phyloP scores from a whole-genome alignment of 2,329 filamentous ascomycete genomes.

The Fusarium liriodendri region DNA sequence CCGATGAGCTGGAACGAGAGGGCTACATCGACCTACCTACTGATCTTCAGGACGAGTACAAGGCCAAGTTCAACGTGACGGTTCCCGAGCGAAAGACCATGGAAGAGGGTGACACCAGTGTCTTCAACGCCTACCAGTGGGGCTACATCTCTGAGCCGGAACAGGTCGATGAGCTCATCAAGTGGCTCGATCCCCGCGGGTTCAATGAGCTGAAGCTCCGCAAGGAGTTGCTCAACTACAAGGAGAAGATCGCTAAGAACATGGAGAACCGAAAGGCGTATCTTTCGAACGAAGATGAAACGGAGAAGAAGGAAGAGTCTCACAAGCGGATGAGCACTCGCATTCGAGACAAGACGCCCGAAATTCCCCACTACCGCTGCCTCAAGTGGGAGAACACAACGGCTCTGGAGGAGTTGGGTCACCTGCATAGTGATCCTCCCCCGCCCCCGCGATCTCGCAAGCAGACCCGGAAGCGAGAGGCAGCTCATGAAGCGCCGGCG shows the following conservation, averaged over 20 bases:
- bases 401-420: conserved; percentile 67
- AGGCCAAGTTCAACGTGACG: conserved; percentile 81
- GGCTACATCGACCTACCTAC: conserved; percentile 85
- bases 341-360: conserved; percentile 59
- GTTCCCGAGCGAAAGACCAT: conserved; percentile 84
- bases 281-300: conserved; percentile 55
- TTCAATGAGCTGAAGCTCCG: conserved; percentile 86
- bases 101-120: conserved; percentile 86
- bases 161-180: conserved; percentile 80
- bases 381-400: conserved; percentile 67
- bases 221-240: conserved; percentile 85
- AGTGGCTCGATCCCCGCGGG: conserved; percentile 90
- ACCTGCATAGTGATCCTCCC: conserved; percentile 67
- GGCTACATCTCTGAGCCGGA: conserved; percentile 88
- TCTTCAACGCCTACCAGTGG: conserved; percentile 85
- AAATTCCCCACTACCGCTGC: conserved; percentile 61
- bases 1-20: conserved; percentile 85
- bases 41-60: conserved; percentile 80
- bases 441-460: conserved; percentile 64
- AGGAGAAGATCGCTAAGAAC: conserved; percentile 78
- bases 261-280: conserved; percentile 87
- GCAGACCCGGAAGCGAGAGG: conserved; percentile 64
- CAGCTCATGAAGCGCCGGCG: conserved; percentile 45
- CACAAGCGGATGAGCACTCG: conserved; percentile 59
- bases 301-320: conserved; percentile 54